Base-by-base conservation (phyloP, 192 early-diverging fungal genomes). In the Umbelopsis ramanniana region DNA sequence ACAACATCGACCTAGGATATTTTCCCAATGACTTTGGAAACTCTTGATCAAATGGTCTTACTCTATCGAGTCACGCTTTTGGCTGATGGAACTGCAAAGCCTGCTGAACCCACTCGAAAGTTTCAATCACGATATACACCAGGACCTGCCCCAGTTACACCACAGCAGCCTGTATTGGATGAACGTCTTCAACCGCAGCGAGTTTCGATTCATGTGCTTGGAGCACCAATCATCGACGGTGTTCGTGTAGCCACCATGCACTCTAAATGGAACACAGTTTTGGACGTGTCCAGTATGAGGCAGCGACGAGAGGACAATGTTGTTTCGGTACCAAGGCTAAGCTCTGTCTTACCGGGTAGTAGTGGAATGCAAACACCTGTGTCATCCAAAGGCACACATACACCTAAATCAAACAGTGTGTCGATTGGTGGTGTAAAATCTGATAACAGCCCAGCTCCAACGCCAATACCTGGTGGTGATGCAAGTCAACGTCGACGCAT, bases 231-330 rank as follows among this genome's bases (percentile, higher is more conserved):
- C 21, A 70, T 87, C 9, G 73, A 89, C 60, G 83, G 85, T 2
- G 71, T 82, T 38, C 68, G 73, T 4, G 81, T 79, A 4, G 73
- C 76, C 45, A 69, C 72, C n/a, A 82, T 89, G 48, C 84, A 84
- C 15, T 89, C 87, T 0, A 78, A 82, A 67, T 89, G 87, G 87
- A 89, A 89, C 63, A 85, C 84, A 17, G 82, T 83, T 72, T 53
- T 89, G 60, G 87, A 89, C 75, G 78, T 89, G 0, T 78, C 79
- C 29, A 78, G 81, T 21, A 38, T 87, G 54, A 74, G 81, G 35
- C 77, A 78, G n/a, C 69, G 54, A 12, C 6, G 72, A 47, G 72
- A 78, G 17, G 77, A 78, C 14, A 57, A 57, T 57, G 54, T 57
- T 4, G 54, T 57, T 29, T 57, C 54, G 9, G 54, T 57, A 3